These are phyloP conservation scores for Chlamydomonas sphaeroides DNA, from an alignment of 139 green algal species.

Conservation along the genomic window DNA sequence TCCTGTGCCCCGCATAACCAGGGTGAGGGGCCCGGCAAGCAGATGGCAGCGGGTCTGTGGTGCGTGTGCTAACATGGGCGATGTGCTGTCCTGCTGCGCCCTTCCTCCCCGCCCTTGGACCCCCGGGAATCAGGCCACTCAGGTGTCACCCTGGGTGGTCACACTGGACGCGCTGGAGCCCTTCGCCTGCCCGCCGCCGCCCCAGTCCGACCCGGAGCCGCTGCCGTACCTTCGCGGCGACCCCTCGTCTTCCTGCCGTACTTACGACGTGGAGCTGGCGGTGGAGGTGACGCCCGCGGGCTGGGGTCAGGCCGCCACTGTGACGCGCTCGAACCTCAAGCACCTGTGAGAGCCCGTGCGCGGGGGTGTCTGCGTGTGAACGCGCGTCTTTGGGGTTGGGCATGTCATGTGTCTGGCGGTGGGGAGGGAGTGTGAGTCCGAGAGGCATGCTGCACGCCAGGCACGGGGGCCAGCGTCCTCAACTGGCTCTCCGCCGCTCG, in stretches of 20 bases:
- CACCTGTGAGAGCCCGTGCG: constrained; percentile 73
- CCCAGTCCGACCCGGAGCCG: constrained; percentile 48
- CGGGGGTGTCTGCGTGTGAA: no score
- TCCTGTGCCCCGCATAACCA: no score
- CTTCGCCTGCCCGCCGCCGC: constrained; percentile 69
- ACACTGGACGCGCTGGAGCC: constrained; percentile 89
- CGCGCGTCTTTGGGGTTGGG: no score
- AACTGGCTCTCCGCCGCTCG: not conserved
- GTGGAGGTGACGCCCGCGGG: constrained; percentile 66
- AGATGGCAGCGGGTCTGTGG: no score
- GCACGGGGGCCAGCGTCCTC: no score
- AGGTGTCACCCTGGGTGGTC: constrained; percentile 93
- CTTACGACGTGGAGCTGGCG: constrained; percentile 82
- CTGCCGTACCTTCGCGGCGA: constrained; percentile 80
- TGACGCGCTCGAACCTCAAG: constrained; percentile 75
- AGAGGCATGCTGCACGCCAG: no score
- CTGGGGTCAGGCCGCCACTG: not conserved
- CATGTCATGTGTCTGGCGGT: no score
- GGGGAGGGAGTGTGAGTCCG: no score
- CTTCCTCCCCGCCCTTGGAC: no score
- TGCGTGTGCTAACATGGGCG: no score
- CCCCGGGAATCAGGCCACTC: constrained; percentile 84
- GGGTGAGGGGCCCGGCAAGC: no score
- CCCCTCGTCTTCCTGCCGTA: not conserved
- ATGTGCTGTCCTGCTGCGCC: no score